Base-by-base conservation (phyloP, 495 filamentous ascomycete genomes). In the Sporormia fimetaria region DNA sequence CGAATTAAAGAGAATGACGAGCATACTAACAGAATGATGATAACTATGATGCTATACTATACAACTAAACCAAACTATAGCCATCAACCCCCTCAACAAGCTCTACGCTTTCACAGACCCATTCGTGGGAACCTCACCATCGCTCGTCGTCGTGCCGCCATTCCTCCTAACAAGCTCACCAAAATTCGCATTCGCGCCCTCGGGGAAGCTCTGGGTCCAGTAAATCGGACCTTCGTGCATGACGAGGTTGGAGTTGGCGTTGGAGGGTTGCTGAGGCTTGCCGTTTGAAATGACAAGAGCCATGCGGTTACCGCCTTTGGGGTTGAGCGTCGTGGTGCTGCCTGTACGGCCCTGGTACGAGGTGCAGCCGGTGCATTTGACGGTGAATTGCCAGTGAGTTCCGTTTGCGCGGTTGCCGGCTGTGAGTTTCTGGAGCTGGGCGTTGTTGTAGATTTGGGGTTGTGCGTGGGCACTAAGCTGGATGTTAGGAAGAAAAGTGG, bases 181-280 rank as follows among this genome's bases (percentile, higher is more conserved):
- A 37, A 67, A 68, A 27, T 57, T 31, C 0, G 52, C 15, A 52
- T 71, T 71, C 3, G 33, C 44, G 21, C 56, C 68, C 6, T 34
- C 9, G 3, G 49, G 11, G 53, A 63, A 22, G 51, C 57, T 33
- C 33, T 52, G 6, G 57, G 59, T 35, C 39, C 40, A 46, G 29
- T 47, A 49, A 23, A 35, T 44, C 16, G 16, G 21, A 16, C 30
- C 29, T 14, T 52, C 40, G 6, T 42, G 43, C 8, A 47, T 21
- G 3, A 24, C 5, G 14, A 52, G 18, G 22, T 11, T 26, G 6
- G 42, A 42, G 1, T 37, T 38, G 33, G 37, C 47, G 3, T 21
- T 31, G 2, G 15, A 21, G 9, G 49, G 49, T 8, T 18, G 31
- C 4, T 30, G 21, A 9, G 43, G 42, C 23, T 47, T 46, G 31